Percentiles rank a stretch among this genome's conserved stretches.
phyloP scores from a whole-genome alignment of 2,329 filamentous ascomycete genomes.

The Trichophyton mentagrophytes region DNA sequence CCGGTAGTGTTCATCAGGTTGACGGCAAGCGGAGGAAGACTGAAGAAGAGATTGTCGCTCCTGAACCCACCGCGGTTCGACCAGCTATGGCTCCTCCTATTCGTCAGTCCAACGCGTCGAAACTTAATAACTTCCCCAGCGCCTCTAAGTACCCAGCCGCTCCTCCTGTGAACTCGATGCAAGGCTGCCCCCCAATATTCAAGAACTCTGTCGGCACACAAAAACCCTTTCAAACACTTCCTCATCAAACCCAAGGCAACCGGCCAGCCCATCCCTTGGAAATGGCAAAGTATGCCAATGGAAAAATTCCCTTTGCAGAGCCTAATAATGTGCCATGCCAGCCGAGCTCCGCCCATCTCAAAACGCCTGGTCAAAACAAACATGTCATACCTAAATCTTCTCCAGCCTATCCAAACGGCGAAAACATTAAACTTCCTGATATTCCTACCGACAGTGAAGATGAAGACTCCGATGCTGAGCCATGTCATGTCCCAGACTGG shows the following conservation, averaged over 20 bases:
- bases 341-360: background rate
- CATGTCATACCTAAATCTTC: slow-evolving; percentile 46
- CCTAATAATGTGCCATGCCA: slow-evolving; percentile 40
- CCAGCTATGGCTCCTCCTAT: slow-evolving; percentile 73
- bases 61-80: slow-evolving; percentile 44
- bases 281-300: slow-evolving; percentile 77
- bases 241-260: slow-evolving; percentile 42
- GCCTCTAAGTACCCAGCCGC: slow-evolving; percentile 21
- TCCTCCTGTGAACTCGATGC: slow-evolving; percentile 38
- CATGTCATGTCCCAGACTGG: slow-evolving; percentile 64
- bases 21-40: slow-evolving; percentile 73
- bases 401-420: slow-evolving; percentile 76
- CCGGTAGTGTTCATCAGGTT: slow-evolving; percentile 46
- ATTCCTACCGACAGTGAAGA: slow-evolving; percentile 93
- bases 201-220: slow-evolving; percentile 34
- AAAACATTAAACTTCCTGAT: slow-evolving; percentile 82
- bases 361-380: slow-evolving; percentile 29
- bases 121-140: slow-evolving; percentile 42
- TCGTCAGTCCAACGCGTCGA: slow-evolving; percentile 61
- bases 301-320: slow-evolving; percentile 78
- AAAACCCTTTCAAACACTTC: slow-evolving; percentile 28
- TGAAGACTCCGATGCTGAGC: slow-evolving; percentile 53
- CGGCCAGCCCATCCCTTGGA: slow-evolving; percentile 60
- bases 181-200: slow-evolving; percentile 18
- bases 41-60: slow-evolving; percentile 54